Base-by-base conservation (phyloP, 345 rosid species). In the Rhodamnia rubescens region DNA sequence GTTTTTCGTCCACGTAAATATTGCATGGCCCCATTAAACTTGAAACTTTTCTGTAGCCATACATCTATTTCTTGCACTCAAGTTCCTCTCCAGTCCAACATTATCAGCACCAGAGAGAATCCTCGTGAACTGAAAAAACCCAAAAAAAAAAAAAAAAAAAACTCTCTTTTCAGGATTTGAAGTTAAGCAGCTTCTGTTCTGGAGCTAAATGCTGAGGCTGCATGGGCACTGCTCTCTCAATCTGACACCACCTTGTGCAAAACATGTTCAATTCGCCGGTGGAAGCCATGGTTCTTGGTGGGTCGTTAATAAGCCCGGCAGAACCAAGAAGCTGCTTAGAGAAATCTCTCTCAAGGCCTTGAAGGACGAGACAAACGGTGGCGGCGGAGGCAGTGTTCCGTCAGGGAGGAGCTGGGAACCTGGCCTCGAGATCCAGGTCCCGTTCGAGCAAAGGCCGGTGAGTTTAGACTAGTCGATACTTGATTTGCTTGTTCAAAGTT, bases 361-460 rank as follows among this genome's bases (percentile, higher is more conserved):
- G 89, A 91, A 92, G 85, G 98, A 95, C 32, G 92, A 94, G 87
- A 90, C 87, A 14, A 87, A 85, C 47, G 96, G 94, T 0, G 88
- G 95, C 44, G 85, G 90, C 61, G 89, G 94, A 85, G 90, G 90
- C 85, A 88, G 94, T 86, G 90, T 94, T 87, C 92, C 89, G 42
- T 90, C 93, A 2, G 96, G 95, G 78, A 90, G 87, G 84, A 94
- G 94, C 86, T 97, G 98, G 99, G 93, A 97, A 36, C 98, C 98
- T 2, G 94, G 96, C 86, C 90, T 92, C 14, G 99, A 97, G 89
- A 93, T 94, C 64, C 91, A 90, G 87, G 98, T 97, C 84, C 99
- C 98, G 52, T 95, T 91, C 29, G 99, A 97, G 86, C 98, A 97
- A 91, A 91, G 98, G 81, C 98, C 98, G 85, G 99, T 95, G 86